Percentiles rank a stretch among this genome's conserved stretches.
These are phyloP conservation scores for Ascomycota sp. DNA, from an alignment of 2,329 filamentous ascomycete species.

Conservation along the genomic window DNA sequence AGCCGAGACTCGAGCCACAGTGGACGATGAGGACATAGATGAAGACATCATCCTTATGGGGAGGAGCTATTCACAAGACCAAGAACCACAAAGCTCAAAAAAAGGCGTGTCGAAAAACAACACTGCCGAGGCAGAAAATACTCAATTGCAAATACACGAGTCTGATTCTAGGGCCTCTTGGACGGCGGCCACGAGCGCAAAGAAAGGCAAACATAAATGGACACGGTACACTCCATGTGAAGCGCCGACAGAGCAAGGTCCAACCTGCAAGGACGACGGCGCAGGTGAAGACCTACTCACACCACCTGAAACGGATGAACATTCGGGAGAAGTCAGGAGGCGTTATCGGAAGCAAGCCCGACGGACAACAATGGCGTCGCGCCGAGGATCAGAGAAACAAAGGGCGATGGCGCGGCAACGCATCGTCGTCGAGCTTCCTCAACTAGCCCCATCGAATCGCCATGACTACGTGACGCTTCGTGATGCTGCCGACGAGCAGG, in stretches of 20 bases:
- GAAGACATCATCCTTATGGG: conserved; percentile 7
- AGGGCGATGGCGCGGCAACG: conserved; percentile 1
- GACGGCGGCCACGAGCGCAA: no score
- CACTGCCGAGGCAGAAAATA: no score
- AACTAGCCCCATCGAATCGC: conserved; percentile 1
- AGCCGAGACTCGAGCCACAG: background rate
- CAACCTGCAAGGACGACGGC: no score
- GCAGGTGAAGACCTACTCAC: no score
- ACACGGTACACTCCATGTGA: no score
- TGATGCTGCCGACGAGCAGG: background rate
- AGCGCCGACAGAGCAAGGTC: no score
- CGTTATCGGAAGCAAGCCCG: conserved; percentile 1
- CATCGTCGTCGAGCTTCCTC: conserved; percentile 4
- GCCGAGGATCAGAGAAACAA: background rate
- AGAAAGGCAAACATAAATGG: no score
- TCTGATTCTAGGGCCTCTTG: no score
- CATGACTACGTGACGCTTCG: conserved; percentile 1
- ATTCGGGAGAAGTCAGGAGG: no score
- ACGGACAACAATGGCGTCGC: conserved; percentile 1
- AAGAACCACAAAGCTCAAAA: background rate
- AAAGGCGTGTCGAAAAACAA: no score
- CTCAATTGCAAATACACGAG: no score
- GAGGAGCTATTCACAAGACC: conserved; percentile 1
- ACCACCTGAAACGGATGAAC: no score
- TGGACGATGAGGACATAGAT: conserved; percentile 7